Base-by-base conservation (phyloP, 495 filamentous ascomycete genomes). In the Penicillium fimorum region DNA sequence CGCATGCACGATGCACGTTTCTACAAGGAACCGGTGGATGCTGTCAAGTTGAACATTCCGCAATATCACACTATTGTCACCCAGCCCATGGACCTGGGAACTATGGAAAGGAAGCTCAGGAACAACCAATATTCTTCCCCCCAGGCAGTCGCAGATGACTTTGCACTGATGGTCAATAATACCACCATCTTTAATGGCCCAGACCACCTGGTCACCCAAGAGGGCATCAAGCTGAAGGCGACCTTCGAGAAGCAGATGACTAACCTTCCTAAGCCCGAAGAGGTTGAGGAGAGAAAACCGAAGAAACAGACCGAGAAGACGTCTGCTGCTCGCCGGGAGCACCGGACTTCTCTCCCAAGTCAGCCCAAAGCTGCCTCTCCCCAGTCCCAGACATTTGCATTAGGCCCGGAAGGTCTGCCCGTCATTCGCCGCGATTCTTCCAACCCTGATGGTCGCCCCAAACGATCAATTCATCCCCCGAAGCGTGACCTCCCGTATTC, bases 391-490 rank as follows among this genome's bases (percentile, higher is more conserved):
- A 87, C 89, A 0, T 98, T 92, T 71, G 91, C 93, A 8, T 78
- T 96, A 20, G 85, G 86, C 0, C 87, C 91, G 0, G 86, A 92
- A 53, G 91, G 92, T 3, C 77, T 92, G n/a, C 94, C 94, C 11
- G 77, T 89, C n/a, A 96, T 96, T 57, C 91, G 94, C 50, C 90
- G 94, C 17, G 91, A 96, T 64, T 92, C 88, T 2, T 87, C 85
- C 3, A 85, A 84, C 55, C 77, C 79, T 5, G 89, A 89, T 59
- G 87, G 84, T 33, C 86, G 94, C 38, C 90, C 91, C 30, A 97
- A 97, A 77, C 87, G 94, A 5, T 91, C 96, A 17, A 96, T 98
- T 38, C 92, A 96, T 65, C 89, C 91, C 12, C 89, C 94, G 0
- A 90, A 92, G 55, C 90, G 91, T 43, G 94, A 98, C 63, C 76